Evolutionary conservation across 2,329 filamentous ascomycete species (phyloP).

Genomic region (Arachnomyces sp.): DNA sequence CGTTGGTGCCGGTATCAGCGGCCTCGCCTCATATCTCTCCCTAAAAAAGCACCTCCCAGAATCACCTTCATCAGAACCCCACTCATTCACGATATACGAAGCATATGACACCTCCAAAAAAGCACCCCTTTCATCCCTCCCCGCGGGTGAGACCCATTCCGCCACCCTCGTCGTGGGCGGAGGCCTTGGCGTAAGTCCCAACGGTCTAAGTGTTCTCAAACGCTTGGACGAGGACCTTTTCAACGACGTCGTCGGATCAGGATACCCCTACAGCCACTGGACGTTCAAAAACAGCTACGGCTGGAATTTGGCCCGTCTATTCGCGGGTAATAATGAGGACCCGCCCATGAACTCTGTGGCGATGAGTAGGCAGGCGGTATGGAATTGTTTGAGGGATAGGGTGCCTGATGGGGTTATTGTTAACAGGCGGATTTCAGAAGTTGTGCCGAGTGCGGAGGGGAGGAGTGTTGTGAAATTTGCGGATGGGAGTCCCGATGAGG

Average conservation of each 20-base stretch:
- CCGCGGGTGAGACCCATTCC: slow-evolving; percentile 20
- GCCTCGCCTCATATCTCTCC: slow-evolving; percentile 31
- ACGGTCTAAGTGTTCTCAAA: slow-evolving; percentile 32
- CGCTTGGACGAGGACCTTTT: slow-evolving; percentile 29
- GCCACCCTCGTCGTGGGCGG: slow-evolving; percentile 30
- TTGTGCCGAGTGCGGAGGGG: slow-evolving; percentile 19
- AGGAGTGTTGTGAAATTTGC: slow-evolving; percentile 25
- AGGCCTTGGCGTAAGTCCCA: slow-evolving; percentile 31
- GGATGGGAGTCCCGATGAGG: slow-evolving; percentile 23
- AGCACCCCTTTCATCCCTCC: slow-evolving; percentile 9
- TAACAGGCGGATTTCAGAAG: slow-evolving; percentile 23
- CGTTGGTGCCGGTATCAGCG: slow-evolving; percentile 36
- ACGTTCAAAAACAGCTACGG: slow-evolving; percentile 30
- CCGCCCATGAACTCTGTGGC: slow-evolving; percentile 25
- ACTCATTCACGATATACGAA: slow-evolving; percentile 34
- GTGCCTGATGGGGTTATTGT: slow-evolving; percentile 28
- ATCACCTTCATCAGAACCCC: slow-evolving; percentile 11
- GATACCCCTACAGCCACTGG: slow-evolving; percentile 26
- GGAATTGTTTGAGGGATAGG: slow-evolving; percentile 27
- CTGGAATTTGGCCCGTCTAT: slow-evolving; percentile 22
- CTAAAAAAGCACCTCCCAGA: slow-evolving; percentile 32
- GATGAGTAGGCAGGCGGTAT: slow-evolving; percentile 31
- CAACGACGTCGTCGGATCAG: slow-evolving; percentile 23
- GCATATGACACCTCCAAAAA: slow-evolving; percentile 27
- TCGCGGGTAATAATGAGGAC: slow-evolving; percentile 9